Conservation (phyloP, 2,329 filamentous ascomycete species). For the Diaporthe eres region DNA sequence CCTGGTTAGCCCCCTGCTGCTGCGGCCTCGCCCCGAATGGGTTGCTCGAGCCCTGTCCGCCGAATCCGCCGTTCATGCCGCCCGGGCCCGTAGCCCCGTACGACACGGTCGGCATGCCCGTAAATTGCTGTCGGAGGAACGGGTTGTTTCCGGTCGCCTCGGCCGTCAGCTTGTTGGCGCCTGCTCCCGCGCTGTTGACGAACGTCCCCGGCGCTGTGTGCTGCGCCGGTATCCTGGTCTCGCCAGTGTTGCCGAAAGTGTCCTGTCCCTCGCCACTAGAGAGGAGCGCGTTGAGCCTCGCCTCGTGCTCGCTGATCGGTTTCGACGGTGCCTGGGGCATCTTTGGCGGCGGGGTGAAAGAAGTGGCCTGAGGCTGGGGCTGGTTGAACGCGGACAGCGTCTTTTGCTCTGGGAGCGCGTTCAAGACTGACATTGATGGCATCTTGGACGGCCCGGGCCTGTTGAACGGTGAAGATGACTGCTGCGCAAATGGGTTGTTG, state of each 20-base stretch:
- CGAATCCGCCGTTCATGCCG: slow-evolving; percentile 64
- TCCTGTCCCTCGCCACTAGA: slow-evolving; percentile 93
- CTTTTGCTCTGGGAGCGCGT: slow-evolving; percentile 86
- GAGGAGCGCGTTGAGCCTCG: slow-evolving; percentile 88
- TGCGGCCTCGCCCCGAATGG: slow-evolving; percentile 71
- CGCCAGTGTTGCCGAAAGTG: slow-evolving; percentile 97
- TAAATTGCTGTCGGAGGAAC: slow-evolving; percentile 88
- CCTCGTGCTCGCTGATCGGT: slow-evolving; percentile 74
- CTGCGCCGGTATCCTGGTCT: slow-evolving; percentile 94
- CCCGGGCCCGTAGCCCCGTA: slow-evolving; percentile 72
- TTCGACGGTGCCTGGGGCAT: slow-evolving; percentile 66
- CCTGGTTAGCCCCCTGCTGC: slow-evolving; percentile 59
- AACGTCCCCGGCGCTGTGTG: slow-evolving; percentile 97
- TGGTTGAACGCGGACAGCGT: slow-evolving; percentile 73
- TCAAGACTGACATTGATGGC: slow-evolving; percentile 77
- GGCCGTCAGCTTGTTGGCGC: slow-evolving; percentile 77
- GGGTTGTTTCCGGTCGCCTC: slow-evolving; percentile 90
- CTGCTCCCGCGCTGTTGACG: slow-evolving; percentile 92
- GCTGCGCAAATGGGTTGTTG: slow-evolving; percentile 91
- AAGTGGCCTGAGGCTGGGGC: slow-evolving; percentile 63
- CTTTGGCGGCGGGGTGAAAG: slow-evolving; percentile 58
- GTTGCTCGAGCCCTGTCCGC: slow-evolving; percentile 64
- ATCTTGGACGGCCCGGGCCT: slow-evolving; percentile 71
- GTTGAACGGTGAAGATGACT: slow-evolving; percentile 67
- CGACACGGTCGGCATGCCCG: slow-evolving; percentile 76